Evolutionary conservation across 2,329 filamentous ascomycete genomes (phyloP), one percentile per base, ranked within the genome.

Genomic region (Decorospora gaudefroyi): DNA sequence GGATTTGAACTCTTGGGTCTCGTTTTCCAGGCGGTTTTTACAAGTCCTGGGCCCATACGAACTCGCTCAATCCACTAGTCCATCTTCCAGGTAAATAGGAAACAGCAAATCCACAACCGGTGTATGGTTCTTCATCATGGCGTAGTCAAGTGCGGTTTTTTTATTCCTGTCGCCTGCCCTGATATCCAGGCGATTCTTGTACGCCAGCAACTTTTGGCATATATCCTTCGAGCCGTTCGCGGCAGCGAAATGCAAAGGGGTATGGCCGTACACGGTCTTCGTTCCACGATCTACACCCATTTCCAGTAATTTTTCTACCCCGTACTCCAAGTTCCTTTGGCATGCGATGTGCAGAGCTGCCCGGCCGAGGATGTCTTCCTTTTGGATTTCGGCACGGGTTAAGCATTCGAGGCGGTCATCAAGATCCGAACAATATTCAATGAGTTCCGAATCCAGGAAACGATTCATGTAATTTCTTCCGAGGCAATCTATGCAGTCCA

Each of bases 241-340:
- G 7, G 52, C 52, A 13, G 52, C 49, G 9, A 44, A 55, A 26
- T 58, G 52, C 7, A 58, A 42, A 8, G 52, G 52, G 2, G 37
- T 15, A 13, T 29, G 44, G 3, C 42, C 42, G 9, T 28, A 50
- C 6, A 34, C 13, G 1, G 49, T 55, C 1, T 4, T n/a, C 9
- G 28, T 4, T 4, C 8, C 23, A 4, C 27, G 27, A 22, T 49
- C 33, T 4, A 44, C 49, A 10, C 37, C 29, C n/a, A 39, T 13
- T 8, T 19, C 4, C 25, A 52, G 11, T 4, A 25, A 7, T 4
- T 13, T 2, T 6, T 37, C 32, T 1, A 16, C 18, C 0, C 2
- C 23, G 3, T 11, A 9, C n/a, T n/a, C 7, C 39, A 32, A 45
- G 1, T 6, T 22, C 10, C 28, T 22, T 9, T 40, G 44, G 6